Percentiles rank a stretch among this genome's conserved stretches.
Conservation (phyloP, 2,329 filamentous ascomycete species). For the Hymenoscyphus linearis region DNA sequence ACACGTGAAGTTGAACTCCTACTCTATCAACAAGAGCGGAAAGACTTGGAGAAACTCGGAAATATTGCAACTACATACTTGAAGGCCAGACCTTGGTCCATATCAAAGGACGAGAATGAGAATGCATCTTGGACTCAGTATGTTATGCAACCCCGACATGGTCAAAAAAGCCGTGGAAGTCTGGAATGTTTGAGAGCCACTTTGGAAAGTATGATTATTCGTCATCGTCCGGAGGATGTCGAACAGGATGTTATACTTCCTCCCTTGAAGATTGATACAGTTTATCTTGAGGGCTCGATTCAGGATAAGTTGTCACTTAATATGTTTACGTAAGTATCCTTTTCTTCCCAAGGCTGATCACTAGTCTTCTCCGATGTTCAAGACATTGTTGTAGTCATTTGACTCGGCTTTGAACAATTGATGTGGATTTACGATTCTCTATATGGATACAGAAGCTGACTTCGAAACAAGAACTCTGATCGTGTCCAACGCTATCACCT, state of each 20-base stretch:
- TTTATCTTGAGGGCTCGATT: slow-evolving; percentile 73
- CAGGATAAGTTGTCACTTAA: slow-evolving; percentile 82
- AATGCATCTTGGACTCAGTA: slow-evolving; percentile 68
- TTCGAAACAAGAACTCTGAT: slow-evolving; percentile 53
- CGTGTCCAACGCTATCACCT: slow-evolving; percentile 81
- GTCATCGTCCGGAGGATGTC: slow-evolving; percentile 71
- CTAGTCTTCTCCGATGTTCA: too few relatives aligned
- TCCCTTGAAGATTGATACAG: slow-evolving; percentile 62
- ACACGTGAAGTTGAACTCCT: neutral
- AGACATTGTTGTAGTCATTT: too few relatives aligned
- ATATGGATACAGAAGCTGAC: too few relatives aligned
- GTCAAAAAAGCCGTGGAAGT: slow-evolving; percentile 47
- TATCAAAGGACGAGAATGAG: slow-evolving; percentile 49
- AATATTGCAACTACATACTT: slow-evolving; percentile 66
- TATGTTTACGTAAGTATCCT: slow-evolving; percentile 53
- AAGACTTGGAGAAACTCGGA: slow-evolving; percentile 62
- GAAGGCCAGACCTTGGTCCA: slow-evolving; percentile 73
- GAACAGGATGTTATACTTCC: slow-evolving; percentile 60
- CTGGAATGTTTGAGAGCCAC: slow-evolving; percentile 61
- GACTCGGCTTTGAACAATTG: too few relatives aligned
- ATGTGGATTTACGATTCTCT: too few relatives aligned
- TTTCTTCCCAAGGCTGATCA: too few relatives aligned
- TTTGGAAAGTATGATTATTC: slow-evolving; percentile 74
- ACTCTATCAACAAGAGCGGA: slow-evolving; percentile 45
- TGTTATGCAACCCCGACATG: slow-evolving; percentile 55